phyloP scores from a whole-genome alignment of 257 asterid species.

The Eustoma russellianum region DNA sequence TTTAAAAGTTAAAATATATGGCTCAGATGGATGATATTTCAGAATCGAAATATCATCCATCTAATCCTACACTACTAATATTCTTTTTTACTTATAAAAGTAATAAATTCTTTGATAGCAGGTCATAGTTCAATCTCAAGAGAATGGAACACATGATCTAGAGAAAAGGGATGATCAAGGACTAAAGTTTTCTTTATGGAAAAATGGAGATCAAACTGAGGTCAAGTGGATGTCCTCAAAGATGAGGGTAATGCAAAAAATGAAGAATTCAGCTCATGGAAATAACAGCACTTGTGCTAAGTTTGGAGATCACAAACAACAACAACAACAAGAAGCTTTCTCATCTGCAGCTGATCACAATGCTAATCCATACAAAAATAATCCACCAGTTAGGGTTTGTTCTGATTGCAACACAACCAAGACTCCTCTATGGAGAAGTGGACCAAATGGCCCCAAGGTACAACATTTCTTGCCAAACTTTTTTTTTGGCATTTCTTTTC shows the following conservation, averaged over 20 bases:
- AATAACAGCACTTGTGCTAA: background rate
- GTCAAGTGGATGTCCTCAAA: slow-evolving; percentile 59
- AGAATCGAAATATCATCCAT: too few relatives aligned
- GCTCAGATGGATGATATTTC: too few relatives aligned
- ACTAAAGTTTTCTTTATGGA: slow-evolving; percentile 39
- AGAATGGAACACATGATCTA: slow-evolving; percentile 28
- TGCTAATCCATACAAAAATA: slow-evolving; percentile 33
- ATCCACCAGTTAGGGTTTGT: slow-evolving; percentile 72
- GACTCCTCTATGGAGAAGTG: slow-evolving; percentile 99
- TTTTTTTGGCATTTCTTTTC: too few relatives aligned
- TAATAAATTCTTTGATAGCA: slow-evolving; percentile 1
- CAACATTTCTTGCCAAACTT: background rate
- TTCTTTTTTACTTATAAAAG: too few relatives aligned
- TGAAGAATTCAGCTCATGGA: slow-evolving; percentile 12
- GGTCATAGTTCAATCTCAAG: slow-evolving; percentile 12
- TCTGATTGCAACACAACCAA: slow-evolving; percentile 88
- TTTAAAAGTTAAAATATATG: too few relatives aligned
- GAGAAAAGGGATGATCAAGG: slow-evolving; percentile 26
- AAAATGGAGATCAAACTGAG: slow-evolving; percentile 15
- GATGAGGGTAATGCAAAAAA: slow-evolving; percentile 58
- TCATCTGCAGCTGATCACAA: slow-evolving; percentile 29
- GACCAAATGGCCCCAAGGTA: slow-evolving; percentile 98
- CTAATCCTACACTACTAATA: too few relatives aligned
- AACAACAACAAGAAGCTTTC: slow-evolving; percentile 15
- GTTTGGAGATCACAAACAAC: slow-evolving; percentile 20